phyloP scores from a whole-genome alignment of 1,284 basidiomycete species.

The Athelia psychrophila region DNA sequence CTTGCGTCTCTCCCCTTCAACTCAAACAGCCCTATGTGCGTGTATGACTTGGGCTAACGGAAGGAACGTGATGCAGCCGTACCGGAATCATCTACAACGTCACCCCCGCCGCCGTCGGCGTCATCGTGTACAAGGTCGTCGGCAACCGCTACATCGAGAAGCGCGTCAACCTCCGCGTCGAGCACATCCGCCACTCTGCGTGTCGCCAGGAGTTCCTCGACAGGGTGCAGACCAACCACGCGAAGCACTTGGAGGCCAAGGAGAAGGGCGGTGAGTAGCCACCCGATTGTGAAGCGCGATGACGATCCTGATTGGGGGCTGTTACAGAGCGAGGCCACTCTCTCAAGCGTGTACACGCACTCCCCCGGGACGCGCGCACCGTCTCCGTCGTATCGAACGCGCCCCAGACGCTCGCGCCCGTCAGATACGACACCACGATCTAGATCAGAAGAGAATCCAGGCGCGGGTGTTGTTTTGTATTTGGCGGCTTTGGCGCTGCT shows the following conservation, averaged over 20 bases:
- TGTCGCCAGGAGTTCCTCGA: slow-evolving; percentile 98
- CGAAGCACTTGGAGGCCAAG: slow-evolving; percentile 82
- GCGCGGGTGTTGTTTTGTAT: too few relatives aligned
- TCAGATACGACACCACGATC: slow-evolving; percentile 88
- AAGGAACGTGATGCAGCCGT: slow-evolving; percentile 49
- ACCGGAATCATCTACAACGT: slow-evolving; percentile 99
- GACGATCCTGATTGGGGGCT: background rate
- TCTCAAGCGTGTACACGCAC: slow-evolving; percentile 86
- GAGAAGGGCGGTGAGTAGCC: slow-evolving; percentile 78
- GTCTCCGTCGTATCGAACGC: slow-evolving; percentile 79
- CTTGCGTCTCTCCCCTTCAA: slow-evolving; percentile 34
- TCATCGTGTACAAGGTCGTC: slow-evolving; percentile 98
- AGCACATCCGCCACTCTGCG: slow-evolving; percentile 98
- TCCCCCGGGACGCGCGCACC: slow-evolving; percentile 80
- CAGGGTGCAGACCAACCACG: slow-evolving; percentile 93
- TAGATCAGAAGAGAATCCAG: slow-evolving; percentile 29
- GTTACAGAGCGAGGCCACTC: slow-evolving; percentile 65
- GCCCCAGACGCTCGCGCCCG: slow-evolving; percentile 91
- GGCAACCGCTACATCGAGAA: slow-evolving; percentile 99
- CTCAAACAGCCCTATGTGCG: background rate
- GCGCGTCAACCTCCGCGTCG: slow-evolving; percentile 98
- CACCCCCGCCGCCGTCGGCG: slow-evolving; percentile 91
- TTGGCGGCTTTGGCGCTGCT: background rate
- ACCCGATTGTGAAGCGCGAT: background rate
- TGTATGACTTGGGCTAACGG: too few relatives aligned